Evolutionary conservation across 768 basidiomycete species (phyloP).

Genomic region (Amanita pseudoporphyria): DNA sequence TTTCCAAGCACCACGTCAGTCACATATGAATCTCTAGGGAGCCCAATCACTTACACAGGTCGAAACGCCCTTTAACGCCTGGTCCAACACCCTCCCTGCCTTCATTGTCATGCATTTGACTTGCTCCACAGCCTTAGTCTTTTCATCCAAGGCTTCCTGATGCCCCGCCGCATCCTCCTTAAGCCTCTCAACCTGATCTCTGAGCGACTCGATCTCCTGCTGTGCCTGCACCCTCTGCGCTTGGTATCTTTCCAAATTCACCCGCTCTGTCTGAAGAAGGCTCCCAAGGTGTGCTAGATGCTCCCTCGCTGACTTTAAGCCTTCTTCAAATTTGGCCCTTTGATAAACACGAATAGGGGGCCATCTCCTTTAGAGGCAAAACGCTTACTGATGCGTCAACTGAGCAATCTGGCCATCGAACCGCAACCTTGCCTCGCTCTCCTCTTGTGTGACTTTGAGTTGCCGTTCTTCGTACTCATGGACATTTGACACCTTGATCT

Average conservation of each 20-base stretch:
- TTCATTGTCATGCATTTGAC: conserved; percentile 63
- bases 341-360: not conserved
- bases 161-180: conserved; percentile 52
- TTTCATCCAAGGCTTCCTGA: conserved; percentile 62
- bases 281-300: conserved; percentile 48
- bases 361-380: not conserved
- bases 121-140: conserved; percentile 63
- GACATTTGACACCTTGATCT: conserved; percentile 67
- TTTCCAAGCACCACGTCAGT: conserved; percentile 11
- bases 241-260: conserved; percentile 42
- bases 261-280: conserved; percentile 41
- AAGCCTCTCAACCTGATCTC: conserved; percentile 44
- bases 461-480: conserved; percentile 93
- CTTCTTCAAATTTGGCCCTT: conserved; percentile 79
- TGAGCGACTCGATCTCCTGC: conserved; percentile 49
- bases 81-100: conserved; percentile 71
- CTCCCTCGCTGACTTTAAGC: conserved; percentile 52
- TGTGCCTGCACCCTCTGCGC: conserved; percentile 44
- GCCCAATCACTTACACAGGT: conserved; percentile 40
- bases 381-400: conserved; percentile 70
- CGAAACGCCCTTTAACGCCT: conserved; percentile 85
- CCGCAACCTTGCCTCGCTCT: conserved; percentile 72
- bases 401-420: conserved; percentile 84
- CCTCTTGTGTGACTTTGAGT: conserved; percentile 79
- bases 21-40: not conserved